A percentile compares a stretch with the other conserved stretches of the same genome.
Evolutionary conservation across 306 rosid genomes (phyloP).

Genomic region (Leucaena leucocephala): DNA sequence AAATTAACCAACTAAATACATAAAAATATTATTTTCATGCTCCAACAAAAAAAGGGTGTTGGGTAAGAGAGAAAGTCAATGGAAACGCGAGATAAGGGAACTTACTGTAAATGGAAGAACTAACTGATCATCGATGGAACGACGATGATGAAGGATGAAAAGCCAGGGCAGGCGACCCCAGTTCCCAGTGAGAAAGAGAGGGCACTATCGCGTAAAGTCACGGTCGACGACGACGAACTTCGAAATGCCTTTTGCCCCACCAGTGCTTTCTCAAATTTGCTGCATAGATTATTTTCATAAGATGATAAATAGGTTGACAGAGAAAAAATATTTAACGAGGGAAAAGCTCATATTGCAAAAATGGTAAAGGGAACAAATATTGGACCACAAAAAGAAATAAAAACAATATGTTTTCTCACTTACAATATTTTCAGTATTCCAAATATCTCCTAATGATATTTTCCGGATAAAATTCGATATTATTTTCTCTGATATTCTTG

Average conservation of each 20-base stretch:
- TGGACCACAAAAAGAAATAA: too few species aligned
- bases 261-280: background rate
- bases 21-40: background rate
- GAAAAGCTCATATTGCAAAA: too few species aligned
- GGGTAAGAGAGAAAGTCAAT: constrained; percentile 12
- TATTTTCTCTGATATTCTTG: too few species aligned
- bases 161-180: background rate
- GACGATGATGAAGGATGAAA: background rate
- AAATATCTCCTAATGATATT: too few species aligned
- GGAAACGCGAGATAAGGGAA: background rate
- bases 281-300: background rate
- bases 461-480: background rate
- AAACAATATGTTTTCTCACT: too few species aligned
- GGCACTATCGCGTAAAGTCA: background rate
- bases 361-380: too few species aligned
- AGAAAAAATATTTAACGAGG: too few species aligned
- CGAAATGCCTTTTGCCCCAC: background rate
- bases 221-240: background rate
- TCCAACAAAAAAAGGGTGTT: background rate
- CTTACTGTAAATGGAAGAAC: constrained; percentile 8
- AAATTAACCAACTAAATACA: background rate
- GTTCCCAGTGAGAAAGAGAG: background rate
- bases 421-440: too few species aligned
- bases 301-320: background rate
- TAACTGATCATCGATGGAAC: background rate